These are phyloP conservation scores for Anisodus tanguticus DNA, from an alignment of 257 asterid species.

Conservation along the genomic window DNA sequence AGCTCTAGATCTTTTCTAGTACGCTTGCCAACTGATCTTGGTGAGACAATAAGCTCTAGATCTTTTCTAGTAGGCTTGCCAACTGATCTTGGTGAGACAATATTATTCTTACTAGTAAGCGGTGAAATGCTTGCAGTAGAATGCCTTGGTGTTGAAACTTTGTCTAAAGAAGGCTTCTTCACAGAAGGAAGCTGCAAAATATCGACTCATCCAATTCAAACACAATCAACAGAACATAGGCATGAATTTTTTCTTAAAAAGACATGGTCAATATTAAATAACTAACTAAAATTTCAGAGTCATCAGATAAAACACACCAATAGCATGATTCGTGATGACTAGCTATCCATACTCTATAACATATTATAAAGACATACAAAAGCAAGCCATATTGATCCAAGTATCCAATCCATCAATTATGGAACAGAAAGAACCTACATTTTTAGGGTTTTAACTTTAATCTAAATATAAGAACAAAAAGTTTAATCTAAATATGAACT, in stretches of 20 bases:
- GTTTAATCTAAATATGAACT: background rate
- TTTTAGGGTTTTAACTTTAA: background rate
- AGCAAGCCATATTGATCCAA: too few species aligned
- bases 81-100: slow-evolving; percentile 53
- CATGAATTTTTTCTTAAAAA: background rate
- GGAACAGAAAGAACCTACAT: background rate
- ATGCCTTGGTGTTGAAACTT: slow-evolving; percentile 44
- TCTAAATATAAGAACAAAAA: too few species aligned
- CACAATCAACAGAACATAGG: background rate
- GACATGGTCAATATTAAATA: background rate
- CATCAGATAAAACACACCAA: background rate
- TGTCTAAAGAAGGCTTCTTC: slow-evolving; percentile 41
- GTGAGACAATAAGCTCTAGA: background rate
- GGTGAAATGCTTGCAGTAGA: slow-evolving; percentile 48
- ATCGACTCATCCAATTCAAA: background rate
- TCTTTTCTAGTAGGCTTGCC: too few species aligned
- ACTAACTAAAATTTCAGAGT: background rate
- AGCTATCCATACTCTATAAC: background rate
- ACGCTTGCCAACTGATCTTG: slow-evolving; percentile 48
- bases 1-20: slow-evolving; percentile 45
- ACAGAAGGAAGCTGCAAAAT: slow-evolving; percentile 42
- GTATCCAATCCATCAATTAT: background rate
- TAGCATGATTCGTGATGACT: background rate
- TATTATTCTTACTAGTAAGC: slow-evolving; percentile 63
- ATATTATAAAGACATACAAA: too few species aligned